Evolutionary conservation across 768 basidiomycete species (phyloP), one percentile per base, ranked within the genome.

Genomic region (Hypsizygus marmoreus): DNA sequence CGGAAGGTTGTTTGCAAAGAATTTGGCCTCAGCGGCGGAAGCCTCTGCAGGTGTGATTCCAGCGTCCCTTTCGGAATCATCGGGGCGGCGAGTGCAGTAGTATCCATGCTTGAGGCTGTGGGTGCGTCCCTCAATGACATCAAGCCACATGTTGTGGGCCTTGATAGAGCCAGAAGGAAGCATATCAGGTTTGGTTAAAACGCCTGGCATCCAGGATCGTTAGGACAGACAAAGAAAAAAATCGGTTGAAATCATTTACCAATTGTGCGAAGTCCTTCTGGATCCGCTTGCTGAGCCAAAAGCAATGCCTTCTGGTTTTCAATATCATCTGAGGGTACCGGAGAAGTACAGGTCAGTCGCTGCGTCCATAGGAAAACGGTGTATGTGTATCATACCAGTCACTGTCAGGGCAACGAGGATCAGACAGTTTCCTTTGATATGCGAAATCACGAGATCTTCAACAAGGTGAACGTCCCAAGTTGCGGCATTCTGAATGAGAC

Each of bases 161-260:
- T n/a, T n/a, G 5, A 56, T 62, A 17, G 70, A 53, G 4, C 70
- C 69, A 6, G 45, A 6, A 3, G 65, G 55, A 2, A 81, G 56
- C 20, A 70, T 71, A 53, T 81, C 79, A 0, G 73, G 71, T 56
- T 80, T 80, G 4, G 77, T 80, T 17, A 80, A 58, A 3, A 81
- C 79, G 32, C 76, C 77, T 79, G n/a, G n/a, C n/a, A 47, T 0
- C 9, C 28, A 8, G 9, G 14, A 40, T 51, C 7, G 42, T 44
- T 32, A 11, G 10, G 9, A 16, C 9, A 28, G 19, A 11, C 4
- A 29, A 58, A 4, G n/a, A n/a, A n/a, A n/a, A n/a, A n/a, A n/a
- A n/a, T n/a, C n/a, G n/a, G n/a, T n/a, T n/a, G n/a, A n/a, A n/a
- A n/a, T n/a, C n/a, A n/a, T n/a, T n/a, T 49, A 72, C 80, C 80